Base-by-base conservation (phyloP, 805 yeast species). In the Suhomyces sp. region DNA sequence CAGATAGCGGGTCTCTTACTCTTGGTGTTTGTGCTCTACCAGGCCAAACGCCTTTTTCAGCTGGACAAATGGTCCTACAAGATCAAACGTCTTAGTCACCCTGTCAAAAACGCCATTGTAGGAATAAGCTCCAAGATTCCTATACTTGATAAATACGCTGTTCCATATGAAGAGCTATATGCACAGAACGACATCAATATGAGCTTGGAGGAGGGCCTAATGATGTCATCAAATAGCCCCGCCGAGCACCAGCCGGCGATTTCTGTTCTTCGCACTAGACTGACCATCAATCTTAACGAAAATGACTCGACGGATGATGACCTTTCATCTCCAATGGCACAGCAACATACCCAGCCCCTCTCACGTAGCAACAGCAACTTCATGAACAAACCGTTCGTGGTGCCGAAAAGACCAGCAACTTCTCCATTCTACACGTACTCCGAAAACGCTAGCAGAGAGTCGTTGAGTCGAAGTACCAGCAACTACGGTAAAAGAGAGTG, bases 251-350 rank as follows among this genome's bases (percentile, higher is more conserved):
- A 17, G n/a, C 23, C 41, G 41, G 41, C 42, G 7, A 57, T 64
- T 5, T 63, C 70, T 0, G 69, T 68, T 12, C 61, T 74, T 24
- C 59, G 79, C 27, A 74, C 79, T 2, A 54, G 79, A 48, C 72
- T 74, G 41, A 64, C 69, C 5, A 64, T 72, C 19, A 72, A 66
- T 48, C 64, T 74, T 50, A 47, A 51, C 5, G 64, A 63, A 12
- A 51, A 52, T 5, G 60, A 57, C 15, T 57, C 54, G 5, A 45
- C 9, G 15, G 48, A 10, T 6, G 50, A 47, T 24, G 31, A 48
- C 27, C 17, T 17, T 9, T 22, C 46, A 1, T 42, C 31, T 17
- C 46, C 46, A 6, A 17, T 5, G 13, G 17, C 46, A 23, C 45
- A 41, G 45, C 45, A 10, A 38, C 17, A 22, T 19, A 15, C 45